A percentile compares a stretch with the other conserved stretches of the same genome.
phyloP scores from a whole-genome alignment of 1,284 basidiomycete genomes.

The Rugosomyces carneus region DNA sequence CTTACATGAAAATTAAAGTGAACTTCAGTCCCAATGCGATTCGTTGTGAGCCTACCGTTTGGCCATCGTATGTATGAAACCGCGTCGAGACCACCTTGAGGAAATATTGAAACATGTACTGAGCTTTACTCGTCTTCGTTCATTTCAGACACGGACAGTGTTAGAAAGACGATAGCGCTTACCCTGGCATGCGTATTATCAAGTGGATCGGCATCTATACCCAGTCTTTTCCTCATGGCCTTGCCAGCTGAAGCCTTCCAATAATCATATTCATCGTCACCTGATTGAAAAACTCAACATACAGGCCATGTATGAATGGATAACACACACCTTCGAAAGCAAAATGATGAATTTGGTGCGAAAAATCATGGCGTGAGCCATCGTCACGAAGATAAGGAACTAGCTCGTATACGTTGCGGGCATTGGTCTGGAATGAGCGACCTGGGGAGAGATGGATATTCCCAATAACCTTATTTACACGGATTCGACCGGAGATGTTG shows the following conservation, averaged over 20 bases:
- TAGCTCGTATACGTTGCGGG: constrained; percentile 84
- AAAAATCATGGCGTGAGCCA: constrained; percentile 88
- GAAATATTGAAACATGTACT: constrained; percentile 97
- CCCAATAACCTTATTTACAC: constrained; percentile 96
- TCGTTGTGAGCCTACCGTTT: constrained; percentile 44
- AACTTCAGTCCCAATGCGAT: neutral
- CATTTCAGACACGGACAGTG: constrained; percentile 8
- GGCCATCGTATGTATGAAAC: constrained; percentile 77
- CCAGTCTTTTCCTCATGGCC: constrained; percentile 72
- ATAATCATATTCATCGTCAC: constrained; percentile 71
- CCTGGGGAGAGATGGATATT: constrained; percentile 89
- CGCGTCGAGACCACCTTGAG: constrained; percentile 94
- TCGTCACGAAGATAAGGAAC: constrained; percentile 93
- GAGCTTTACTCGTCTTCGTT: constrained; percentile 53
- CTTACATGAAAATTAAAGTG: constrained; percentile 27
- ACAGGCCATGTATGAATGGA: neutral
- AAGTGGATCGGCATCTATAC: constrained; percentile 75
- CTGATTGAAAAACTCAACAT: constrained; percentile 18
- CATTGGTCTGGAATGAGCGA: constrained; percentile 86
- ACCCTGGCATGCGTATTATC: constrained; percentile 67
- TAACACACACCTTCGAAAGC: constrained; percentile 59
- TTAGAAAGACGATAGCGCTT: constrained; percentile 17
- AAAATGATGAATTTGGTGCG: constrained; percentile 82
- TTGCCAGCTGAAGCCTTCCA: constrained; percentile 56
- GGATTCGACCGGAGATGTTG: constrained; percentile 85